Conservation (phyloP, 768 basidiomycete genomes). For the Paxillus ammoniavirescens region DNA sequence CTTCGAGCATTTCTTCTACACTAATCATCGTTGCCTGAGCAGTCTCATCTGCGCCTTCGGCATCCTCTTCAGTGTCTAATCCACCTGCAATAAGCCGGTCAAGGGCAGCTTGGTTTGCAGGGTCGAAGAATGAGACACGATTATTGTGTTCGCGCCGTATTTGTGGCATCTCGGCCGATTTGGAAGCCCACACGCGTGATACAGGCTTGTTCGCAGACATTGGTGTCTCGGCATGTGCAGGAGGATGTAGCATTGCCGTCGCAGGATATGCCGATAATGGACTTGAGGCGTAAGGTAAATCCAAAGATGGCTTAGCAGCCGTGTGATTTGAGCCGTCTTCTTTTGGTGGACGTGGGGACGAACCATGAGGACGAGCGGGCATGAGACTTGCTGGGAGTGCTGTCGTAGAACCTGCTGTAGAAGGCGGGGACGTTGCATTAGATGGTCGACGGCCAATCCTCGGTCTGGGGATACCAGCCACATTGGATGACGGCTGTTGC, state of each 20-base stretch:
- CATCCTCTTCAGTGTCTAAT: conserved; percentile 46
- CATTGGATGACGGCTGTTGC: conserved; percentile 17
- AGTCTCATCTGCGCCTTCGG: conserved; percentile 65
- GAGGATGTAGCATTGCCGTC: conserved; percentile 10
- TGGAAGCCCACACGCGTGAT: conserved; percentile 28
- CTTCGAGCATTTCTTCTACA: conserved; percentile 98
- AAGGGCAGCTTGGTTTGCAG: conserved; percentile 67
- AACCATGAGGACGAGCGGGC: conserved; percentile 20
- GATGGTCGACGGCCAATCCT: conserved; percentile 42
- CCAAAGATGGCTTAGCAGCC: conserved; percentile 19
- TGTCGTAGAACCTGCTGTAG: conserved; percentile 19
- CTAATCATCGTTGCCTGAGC: conserved; percentile 81
- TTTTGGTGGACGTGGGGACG: conserved; percentile 23
- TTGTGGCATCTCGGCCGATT: conserved; percentile 31
- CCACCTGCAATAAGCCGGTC: conserved; percentile 62
- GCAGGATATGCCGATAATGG: conserved; percentile 14
- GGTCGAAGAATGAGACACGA: conserved; percentile 81
- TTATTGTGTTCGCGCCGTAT: conserved; percentile 60
- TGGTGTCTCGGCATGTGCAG: conserved; percentile 19
- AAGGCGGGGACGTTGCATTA: conserved; percentile 39
- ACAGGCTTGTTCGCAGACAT: conserved; percentile 22
- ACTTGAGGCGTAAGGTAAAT: conserved; percentile 14
- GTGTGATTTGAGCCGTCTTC: conserved; percentile 7
- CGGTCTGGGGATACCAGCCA: conserved; percentile 35
- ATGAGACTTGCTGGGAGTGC: conserved; percentile 24